Evolutionary conservation across 441 rosid species (phyloP), one percentile per base, ranked within the genome.

Genomic region (Pelargonium cotyledonis): DNA sequence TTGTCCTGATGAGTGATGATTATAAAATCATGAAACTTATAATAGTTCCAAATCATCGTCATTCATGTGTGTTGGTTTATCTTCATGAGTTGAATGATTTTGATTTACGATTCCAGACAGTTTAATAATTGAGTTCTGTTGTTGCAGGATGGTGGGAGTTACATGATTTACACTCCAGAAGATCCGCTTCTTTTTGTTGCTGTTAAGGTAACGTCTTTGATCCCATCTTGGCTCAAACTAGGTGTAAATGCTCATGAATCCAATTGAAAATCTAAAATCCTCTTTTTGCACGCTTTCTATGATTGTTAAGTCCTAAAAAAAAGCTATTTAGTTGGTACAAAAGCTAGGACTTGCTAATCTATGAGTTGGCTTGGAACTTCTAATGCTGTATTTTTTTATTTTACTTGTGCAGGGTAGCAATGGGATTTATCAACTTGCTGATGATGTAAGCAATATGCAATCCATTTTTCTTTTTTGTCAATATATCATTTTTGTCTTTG

Each of bases 101-200:
- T 53, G 60, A 53, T 53, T 53, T 53, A 53, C 21, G 21, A 53
- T 53, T 53, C 19, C 19, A 53, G 21, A 53, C 60, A 53, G 60
- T 6, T 15, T 53, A 53, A 53, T 18, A 19, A 21, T 18, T 6
- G 60, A 53, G n/a, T 65, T 64, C 38, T 63, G 15, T 61, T 70
- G 64, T 43, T 76, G 74, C 90, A 94, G 99, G 97, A 91, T 79
- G 97, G 97, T 68, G 77, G 89, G 63, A 96, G 91, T 85, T 94
- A 84, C 83, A 94, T 91, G 97, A 85, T 89, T 29, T 91, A 91
- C 78, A 94, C 99, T 40, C 96, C 99, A 67, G 87, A 93, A 6
- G 96, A 91, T 80, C 97, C 97, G 41, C 94, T 91, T 84, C 89
- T 89, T 46, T 91, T 94, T 71, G 95, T 89, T 76, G 97, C 92